These are phyloP conservation scores for Elsinoe batatas DNA, from an alignment of 2,329 filamentous ascomycete genomes.

Conservation along the genomic window DNA sequence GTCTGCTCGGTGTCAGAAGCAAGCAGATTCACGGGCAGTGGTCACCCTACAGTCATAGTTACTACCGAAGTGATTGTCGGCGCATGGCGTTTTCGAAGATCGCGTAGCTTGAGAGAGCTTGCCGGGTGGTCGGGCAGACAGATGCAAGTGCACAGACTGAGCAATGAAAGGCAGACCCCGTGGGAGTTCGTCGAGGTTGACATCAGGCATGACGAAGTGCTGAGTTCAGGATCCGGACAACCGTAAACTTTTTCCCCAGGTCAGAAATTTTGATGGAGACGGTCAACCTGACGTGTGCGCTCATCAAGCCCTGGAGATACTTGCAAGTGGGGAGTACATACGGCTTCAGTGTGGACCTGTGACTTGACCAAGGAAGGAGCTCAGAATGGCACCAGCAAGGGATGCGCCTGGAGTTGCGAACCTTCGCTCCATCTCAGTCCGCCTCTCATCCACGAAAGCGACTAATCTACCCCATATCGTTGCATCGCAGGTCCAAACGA, in stretches of 20 bases:
- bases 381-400: constrained; percentile 2
- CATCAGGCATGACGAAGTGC: constrained; percentile 2
- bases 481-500: constrained; percentile 52
- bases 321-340: too few species aligned
- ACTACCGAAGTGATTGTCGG: background rate
- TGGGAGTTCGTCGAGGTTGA: background rate
- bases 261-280: background rate
- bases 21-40: background rate
- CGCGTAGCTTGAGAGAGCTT: background rate
- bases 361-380: background rate
- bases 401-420: constrained; percentile 23
- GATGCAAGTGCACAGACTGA: background rate
- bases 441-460: constrained; percentile 61
- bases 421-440: constrained; percentile 56
- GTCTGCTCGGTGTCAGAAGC: constrained; percentile 23
- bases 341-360: too few species aligned
- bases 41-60: constrained; percentile 1
- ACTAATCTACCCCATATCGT: constrained; percentile 64
- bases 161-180: background rate
- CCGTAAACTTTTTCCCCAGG: background rate
- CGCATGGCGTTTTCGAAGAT: background rate
- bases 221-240: background rate
- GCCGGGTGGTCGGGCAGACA: background rate
- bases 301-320: too few species aligned
- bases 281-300: background rate